These are phyloP conservation scores for Pseudonitzschia multiseries DNA, from an alignment of 108 stramenopile genomes.

Conservation along the genomic window DNA sequence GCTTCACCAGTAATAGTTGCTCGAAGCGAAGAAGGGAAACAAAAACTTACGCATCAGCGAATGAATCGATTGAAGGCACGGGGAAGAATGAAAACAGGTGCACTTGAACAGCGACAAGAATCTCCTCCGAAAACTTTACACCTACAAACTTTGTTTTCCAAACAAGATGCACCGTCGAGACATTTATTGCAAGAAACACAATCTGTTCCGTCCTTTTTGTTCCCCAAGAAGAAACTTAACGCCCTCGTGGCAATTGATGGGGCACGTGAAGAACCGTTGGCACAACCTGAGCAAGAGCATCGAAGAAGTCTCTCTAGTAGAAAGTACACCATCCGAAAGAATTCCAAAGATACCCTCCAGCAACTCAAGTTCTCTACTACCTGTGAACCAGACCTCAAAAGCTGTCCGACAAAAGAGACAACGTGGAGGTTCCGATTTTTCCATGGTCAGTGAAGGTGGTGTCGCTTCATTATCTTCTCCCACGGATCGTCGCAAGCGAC, in stretches of 20 bases:
- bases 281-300: neutral
- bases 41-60: neutral
- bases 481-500: conserved; percentile 10
- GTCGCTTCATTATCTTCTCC: neutral
- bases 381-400: neutral
- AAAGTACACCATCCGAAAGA: neutral
- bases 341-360: neutral
- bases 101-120: neutral
- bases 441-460: neutral
- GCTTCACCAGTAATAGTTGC: neutral
- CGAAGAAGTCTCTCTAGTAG: neutral
- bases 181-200: neutral
- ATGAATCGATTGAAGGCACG: too few relatives aligned
- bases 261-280: neutral
- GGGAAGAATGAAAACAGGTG: neutral
- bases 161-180: neutral
- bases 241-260: neutral
- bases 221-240: neutral
- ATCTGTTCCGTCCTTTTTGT: neutral
- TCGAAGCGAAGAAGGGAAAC: neutral
- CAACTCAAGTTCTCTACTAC: neutral
- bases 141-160: neutral
- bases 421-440: conserved; percentile 19
- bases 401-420: conserved; percentile 7
- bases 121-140: neutral